Conservation (phyloP, 805 yeast species). For the Maudiozyma saulgeensis region DNA sequence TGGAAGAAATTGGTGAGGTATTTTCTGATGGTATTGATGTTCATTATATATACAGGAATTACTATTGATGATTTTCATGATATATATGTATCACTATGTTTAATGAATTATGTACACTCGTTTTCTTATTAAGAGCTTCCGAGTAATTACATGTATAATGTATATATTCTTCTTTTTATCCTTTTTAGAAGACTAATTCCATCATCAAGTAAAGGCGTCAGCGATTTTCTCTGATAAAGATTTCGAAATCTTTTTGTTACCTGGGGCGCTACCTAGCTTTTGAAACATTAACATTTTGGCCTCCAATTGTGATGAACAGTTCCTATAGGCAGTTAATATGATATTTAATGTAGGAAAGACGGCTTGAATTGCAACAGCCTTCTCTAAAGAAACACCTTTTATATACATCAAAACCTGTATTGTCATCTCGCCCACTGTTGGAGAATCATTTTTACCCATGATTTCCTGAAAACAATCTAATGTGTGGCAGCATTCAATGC, state of each 20-base stretch:
- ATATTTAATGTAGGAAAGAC: slow-evolving; percentile 59
- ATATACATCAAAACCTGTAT: slow-evolving; percentile 68
- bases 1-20: slow-evolving; percentile 35
- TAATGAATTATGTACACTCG: neutral
- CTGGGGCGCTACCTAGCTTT: slow-evolving; percentile 25
- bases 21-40: slow-evolving; percentile 35
- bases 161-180: no score
- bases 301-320: slow-evolving; percentile 19
- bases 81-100: neutral
- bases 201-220: slow-evolving; percentile 10
- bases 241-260: slow-evolving; percentile 27
- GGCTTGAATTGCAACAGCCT: slow-evolving; percentile 69
- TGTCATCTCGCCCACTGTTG: slow-evolving; percentile 68
- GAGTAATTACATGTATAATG: no score
- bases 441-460: slow-evolving; percentile 58
- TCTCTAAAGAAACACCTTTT: slow-evolving; percentile 75
- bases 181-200: no score
- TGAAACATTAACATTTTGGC: slow-evolving; percentile 21
- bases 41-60: slow-evolving; percentile 27
- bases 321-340: slow-evolving; percentile 31
- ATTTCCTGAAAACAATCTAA: slow-evolving; percentile 52
- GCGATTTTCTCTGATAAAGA: slow-evolving; percentile 27
- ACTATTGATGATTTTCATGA: slow-evolving; percentile 10
- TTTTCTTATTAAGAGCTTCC: no score
- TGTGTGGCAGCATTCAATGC: slow-evolving; percentile 36